phyloP scores from a whole-genome alignment of 2,329 filamentous ascomycete species.

The Nigrospora sphaerica region DNA sequence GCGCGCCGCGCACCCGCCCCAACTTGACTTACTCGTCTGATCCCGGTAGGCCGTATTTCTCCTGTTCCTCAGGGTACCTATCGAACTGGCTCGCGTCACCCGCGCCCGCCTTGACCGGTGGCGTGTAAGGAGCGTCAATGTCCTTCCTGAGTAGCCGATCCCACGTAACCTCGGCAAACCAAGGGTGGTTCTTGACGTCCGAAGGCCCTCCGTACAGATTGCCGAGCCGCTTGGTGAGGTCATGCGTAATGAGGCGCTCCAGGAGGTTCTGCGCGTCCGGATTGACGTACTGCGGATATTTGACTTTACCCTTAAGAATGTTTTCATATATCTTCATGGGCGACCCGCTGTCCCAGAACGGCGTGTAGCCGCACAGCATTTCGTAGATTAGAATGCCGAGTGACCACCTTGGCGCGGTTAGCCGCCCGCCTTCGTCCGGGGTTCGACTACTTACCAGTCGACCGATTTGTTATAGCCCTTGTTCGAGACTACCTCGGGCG shows the following conservation, averaged over 20 bases:
- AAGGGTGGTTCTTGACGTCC: constrained; percentile 91
- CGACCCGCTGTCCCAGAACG: constrained; percentile 96
- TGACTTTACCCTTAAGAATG: constrained; percentile 90
- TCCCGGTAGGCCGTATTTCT: constrained; percentile 75
- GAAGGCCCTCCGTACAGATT: constrained; percentile 86
- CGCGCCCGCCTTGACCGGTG: constrained; percentile 85
- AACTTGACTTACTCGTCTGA: constrained; percentile 71
- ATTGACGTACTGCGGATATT: constrained; percentile 94
- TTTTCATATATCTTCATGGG: constrained; percentile 99
- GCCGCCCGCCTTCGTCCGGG: background rate
- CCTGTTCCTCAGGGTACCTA: constrained; percentile 93
- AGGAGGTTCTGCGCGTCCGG: constrained; percentile 89
- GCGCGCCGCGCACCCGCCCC: no score
- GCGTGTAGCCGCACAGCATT: constrained; percentile 98
- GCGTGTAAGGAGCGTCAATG: constrained; percentile 96
- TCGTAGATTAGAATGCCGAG: constrained; percentile 97
- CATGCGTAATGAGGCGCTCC: constrained; percentile 85
- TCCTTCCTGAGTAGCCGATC: constrained; percentile 90
- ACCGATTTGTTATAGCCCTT: constrained; percentile 99
- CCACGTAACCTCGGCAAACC: constrained; percentile 98
- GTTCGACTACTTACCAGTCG: constrained; percentile 67
- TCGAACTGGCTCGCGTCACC: constrained; percentile 98
- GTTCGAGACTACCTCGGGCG: constrained; percentile 96
- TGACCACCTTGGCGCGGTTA: constrained; percentile 68
- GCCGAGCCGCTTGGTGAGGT: constrained; percentile 89